A percentile compares a stretch with the other conserved stretches of the same genome.
Evolutionary conservation across 768 basidiomycete species (phyloP).

Genomic region (Naganishia antarctica): DNA sequence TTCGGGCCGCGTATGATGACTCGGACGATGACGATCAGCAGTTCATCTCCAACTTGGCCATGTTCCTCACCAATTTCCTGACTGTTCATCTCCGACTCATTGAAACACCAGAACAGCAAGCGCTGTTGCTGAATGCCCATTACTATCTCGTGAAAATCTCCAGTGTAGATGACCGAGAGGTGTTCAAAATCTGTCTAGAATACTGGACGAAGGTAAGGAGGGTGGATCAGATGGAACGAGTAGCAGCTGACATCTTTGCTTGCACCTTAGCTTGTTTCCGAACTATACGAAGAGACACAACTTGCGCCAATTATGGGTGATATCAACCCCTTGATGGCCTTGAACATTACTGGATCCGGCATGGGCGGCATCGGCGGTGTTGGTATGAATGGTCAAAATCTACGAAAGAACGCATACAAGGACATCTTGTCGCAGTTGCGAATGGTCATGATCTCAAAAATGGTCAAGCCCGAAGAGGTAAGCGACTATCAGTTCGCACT

Average conservation of each 20-base stretch:
- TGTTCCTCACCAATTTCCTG: slow-evolving; percentile 97
- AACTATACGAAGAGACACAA: slow-evolving; percentile 95
- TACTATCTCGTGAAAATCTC: slow-evolving; percentile 97
- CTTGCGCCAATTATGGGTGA: slow-evolving; percentile 70
- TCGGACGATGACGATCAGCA: slow-evolving; percentile 91
- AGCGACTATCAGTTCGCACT: no score
- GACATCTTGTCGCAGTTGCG: slow-evolving; percentile 91
- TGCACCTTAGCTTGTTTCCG: slow-evolving; percentile 68
- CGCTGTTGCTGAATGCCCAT: slow-evolving; percentile 91
- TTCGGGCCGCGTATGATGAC: slow-evolving; percentile 82
- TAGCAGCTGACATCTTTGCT: slow-evolving; percentile 38
- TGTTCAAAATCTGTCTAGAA: slow-evolving; percentile 98
- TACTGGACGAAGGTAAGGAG: slow-evolving; percentile 61
- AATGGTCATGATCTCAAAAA: slow-evolving; percentile 92
- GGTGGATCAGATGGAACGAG: no score
- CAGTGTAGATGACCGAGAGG: slow-evolving; percentile 95
- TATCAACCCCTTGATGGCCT: slow-evolving; percentile 65
- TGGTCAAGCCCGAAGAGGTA: slow-evolving; percentile 99
- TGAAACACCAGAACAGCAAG: slow-evolving; percentile 82
- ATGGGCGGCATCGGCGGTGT: slow-evolving; percentile 42
- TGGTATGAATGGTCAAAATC: slow-evolving; percentile 51
- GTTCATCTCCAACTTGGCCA: slow-evolving; percentile 88
- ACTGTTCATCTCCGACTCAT: slow-evolving; percentile 88
- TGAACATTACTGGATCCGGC: slow-evolving; percentile 65
- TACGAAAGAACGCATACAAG: slow-evolving; percentile 90